Base-by-base conservation (phyloP, 257 asterid genomes). In the Craterostigma plantagineum region DNA sequence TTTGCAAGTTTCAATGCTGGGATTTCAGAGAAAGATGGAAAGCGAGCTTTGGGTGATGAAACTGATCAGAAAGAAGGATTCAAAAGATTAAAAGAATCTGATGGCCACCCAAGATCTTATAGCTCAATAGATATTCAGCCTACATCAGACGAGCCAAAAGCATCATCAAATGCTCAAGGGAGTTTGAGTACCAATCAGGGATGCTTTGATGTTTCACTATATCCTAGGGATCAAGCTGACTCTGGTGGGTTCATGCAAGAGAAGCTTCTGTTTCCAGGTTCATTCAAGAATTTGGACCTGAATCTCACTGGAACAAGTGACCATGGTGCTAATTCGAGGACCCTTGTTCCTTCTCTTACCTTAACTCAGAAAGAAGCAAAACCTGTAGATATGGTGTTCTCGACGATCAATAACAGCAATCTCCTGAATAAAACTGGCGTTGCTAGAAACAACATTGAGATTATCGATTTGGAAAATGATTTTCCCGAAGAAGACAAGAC, bases 391-490 rank as follows among this genome's bases (percentile, higher is more conserved):
- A 55, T 79, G 55, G 93, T 69, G 63, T 68, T 90, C 61, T 63
- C 98, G 36, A 69, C 75, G 75, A 62, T 61, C 57, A 72, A 66
- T 48, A 66, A 61, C 36, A 43, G 45, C 45, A 54, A 42, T 33
- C 40, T 54, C 42, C 41, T 52, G 68, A 45, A 66, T 58, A 69
- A 63, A 60, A 56, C 53, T 40, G 69, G 63, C 46, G 33, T 55
- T 51, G 56, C 46, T 38, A 66, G 68, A 27, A 73, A 64, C 60
- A 75, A 63, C 49, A 71, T 87, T 42, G 98, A 79, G 73, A 73
- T 90, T 71, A 90, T 90, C 50, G 98, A 90, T 72, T 65, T 83
- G 73, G 98, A 90, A 35, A 69, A 61, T 58, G 93, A 90, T 68
- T 72, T 84, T 50, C 56, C 58, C 7, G 78, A 51, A 46, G 92